Conservation (phyloP, 176 grass and related monocot genomes). For the Aegilops tauschii region DNA sequence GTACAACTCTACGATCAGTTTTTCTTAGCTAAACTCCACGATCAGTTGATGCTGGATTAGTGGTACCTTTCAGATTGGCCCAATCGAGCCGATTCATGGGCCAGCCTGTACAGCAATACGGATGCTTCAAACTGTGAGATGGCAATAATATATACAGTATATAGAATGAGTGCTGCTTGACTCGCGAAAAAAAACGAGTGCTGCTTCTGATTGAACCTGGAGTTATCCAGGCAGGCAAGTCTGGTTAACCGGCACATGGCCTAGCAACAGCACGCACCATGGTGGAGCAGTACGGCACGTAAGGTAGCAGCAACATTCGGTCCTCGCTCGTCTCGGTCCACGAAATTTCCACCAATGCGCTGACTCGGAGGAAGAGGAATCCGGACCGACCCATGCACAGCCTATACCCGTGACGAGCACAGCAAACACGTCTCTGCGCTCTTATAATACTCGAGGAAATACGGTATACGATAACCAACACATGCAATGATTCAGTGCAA, state of each 20-base stretch:
- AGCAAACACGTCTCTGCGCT: neutral
- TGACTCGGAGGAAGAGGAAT: neutral
- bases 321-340: neutral
- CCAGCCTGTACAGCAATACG: neutral
- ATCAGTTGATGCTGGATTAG: neutral
- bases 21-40: neutral
- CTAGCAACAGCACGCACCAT: neutral
- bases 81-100: neutral
- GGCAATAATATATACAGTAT: no score
- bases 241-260: no score
- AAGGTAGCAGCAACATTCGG: neutral
- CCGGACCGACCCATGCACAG: neutral
- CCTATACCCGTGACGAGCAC: neutral
- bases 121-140: neutral
- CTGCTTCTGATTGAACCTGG: neutral
- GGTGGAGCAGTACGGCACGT: neutral
- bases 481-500: constrained; percentile 5
- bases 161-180: neutral
- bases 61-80: neutral
- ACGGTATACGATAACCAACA: neutral
- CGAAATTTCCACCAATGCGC: constrained; percentile 3
- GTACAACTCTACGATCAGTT: neutral
- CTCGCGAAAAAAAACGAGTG: neutral
- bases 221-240: no score
- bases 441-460: neutral